Evolutionary conservation across 1,139 yeast genomes (phyloP), one percentile per base, ranked within the genome.

Genomic region (Sugiyamaella paludigena): DNA sequence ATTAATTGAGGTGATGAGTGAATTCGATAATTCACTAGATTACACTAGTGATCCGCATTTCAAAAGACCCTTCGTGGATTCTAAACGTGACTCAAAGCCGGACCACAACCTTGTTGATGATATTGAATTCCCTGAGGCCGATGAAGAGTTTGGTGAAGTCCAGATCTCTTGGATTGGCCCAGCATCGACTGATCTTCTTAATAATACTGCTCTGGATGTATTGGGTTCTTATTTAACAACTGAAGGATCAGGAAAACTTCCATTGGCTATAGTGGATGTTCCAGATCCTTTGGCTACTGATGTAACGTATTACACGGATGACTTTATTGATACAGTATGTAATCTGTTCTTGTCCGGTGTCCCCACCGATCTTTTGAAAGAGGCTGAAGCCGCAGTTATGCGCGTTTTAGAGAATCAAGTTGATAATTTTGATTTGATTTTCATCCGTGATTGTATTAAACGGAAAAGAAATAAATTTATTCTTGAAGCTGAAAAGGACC

Each of bases 91-190:
- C 36, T 70, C 72, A 9, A 72, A 75, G 4, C 66, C 76, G 13
- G 45, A 60, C 2, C 58, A 71, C 47, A 59, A 63, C 2, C 62
- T 70, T 11, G 70, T 77, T 13, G 75, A 78, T 42, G 74, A 72
- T 8, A 78, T 89, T 30, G 84, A 81, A 52, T 92, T 92, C 62
- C 96, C 98, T 1, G 98, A 92, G 58, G 77, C 80, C 48, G 97
- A 89, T 63, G 97, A 89, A 65, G 76, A 87, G 6, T 80, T 82
- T 69, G 95, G 96, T 29, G 95, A 87, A 59, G 65, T 87, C 1
- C 64, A 78, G 30, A 70, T 92, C 32, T 73, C 86, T 2, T 92
- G 96, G 95, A 76, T 87, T 48, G 98, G 98, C 8, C 96, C 96
- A 2, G 68, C 72, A 13, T 78, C 78, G 29, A 65, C 70, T 13